Evolutionary conservation across 768 basidiomycete species (phyloP), one percentile per base, ranked within the genome.

Genomic region (Leccinum fibrillosum): DNA sequence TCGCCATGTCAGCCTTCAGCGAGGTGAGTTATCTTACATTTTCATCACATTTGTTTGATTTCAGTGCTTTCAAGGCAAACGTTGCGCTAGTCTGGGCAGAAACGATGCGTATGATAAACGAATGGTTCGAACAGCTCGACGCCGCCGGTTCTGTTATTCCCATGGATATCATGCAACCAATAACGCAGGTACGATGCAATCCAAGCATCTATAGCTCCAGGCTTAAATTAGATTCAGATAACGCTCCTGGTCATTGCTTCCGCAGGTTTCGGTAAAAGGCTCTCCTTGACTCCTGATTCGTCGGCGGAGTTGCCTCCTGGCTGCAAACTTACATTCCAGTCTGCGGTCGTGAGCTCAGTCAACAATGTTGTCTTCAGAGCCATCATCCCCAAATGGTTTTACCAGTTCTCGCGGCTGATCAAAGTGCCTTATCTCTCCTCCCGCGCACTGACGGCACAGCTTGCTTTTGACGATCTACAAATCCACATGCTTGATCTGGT

Each of bases 1-100:
- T 79, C 1, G 70, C 80, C 25, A 80, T 78, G 54, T 75, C 78
- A 7, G 82, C 82, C 1, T 83, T 83, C 66, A 80, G 75, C 49
- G 82, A 82, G 69, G 81, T 71, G 54, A 51, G 66, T 49, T 17
- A 17, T 30, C 12, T 35, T 19, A 44, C 7, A 25, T 12, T 34
- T 21, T 23, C 11, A 10, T 52, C 23, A 5, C 9, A n/a, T 42
- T n/a, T n/a, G n/a, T n/a, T n/a, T n/a, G n/a, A 64, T 21, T 1
- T 28, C 35, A 1, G 2, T 44, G 2, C 10, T 32, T 1, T 12
- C 30, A 55, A 82, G 80, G 73, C 76, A 12, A 80, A 82, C 30
- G 72, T 77, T 55, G 75, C 77, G 5, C 68, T 81, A 17, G 80
- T 80, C 5, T 82, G 81, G 82, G 64, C 67, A 17, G 80, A 82